A percentile compares a stretch with the other conserved stretches of the same genome.
phyloP scores from a whole-genome alignment of 345 rosid species.

The Rubroshorea leprosula region DNA sequence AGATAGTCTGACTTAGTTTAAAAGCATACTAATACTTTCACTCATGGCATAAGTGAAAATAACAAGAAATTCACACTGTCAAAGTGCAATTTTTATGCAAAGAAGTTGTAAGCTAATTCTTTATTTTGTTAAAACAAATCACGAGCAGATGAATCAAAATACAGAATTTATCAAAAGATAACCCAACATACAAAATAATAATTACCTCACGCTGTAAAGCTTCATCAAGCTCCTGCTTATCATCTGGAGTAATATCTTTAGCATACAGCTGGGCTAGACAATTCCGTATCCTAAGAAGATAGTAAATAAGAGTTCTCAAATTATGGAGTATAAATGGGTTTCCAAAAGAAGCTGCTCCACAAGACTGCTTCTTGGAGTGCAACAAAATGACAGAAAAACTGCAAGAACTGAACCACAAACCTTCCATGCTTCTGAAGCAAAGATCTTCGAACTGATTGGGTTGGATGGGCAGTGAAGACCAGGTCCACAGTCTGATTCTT shows the following conservation, averaged over 20 bases:
- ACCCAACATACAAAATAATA: not conserved
- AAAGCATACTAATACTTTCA: too few relatives aligned
- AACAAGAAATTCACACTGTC: too few relatives aligned
- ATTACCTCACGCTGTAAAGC: constrained; percentile 91
- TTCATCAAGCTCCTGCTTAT: constrained; percentile 98
- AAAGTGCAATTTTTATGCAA: too few relatives aligned
- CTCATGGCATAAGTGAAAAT: too few relatives aligned
- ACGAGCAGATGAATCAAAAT: too few relatives aligned
- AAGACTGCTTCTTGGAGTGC: not conserved
- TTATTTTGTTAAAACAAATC: too few relatives aligned
- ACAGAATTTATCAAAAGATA: not conserved
- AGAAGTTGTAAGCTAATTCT: too few relatives aligned
- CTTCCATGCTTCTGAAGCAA: constrained; percentile 96
- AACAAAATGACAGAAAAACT: too few relatives aligned
- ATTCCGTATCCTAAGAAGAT: constrained; percentile 59
- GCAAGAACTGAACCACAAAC: constrained; percentile 29
- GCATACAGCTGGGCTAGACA: constrained; percentile 89
- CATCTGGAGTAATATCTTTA: constrained; percentile 94
- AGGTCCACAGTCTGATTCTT: constrained; percentile 96
- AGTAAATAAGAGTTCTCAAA: not conserved
- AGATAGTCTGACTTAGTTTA: too few relatives aligned
- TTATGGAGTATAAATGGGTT: too few relatives aligned
- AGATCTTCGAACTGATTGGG: constrained; percentile 92
- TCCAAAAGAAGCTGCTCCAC: too few relatives aligned
- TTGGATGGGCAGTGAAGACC: constrained; percentile 98